Evolutionary conservation across 345 rosid genomes (phyloP), one percentile per base, ranked within the genome.

Genomic region (Lepidium sativum): DNA sequence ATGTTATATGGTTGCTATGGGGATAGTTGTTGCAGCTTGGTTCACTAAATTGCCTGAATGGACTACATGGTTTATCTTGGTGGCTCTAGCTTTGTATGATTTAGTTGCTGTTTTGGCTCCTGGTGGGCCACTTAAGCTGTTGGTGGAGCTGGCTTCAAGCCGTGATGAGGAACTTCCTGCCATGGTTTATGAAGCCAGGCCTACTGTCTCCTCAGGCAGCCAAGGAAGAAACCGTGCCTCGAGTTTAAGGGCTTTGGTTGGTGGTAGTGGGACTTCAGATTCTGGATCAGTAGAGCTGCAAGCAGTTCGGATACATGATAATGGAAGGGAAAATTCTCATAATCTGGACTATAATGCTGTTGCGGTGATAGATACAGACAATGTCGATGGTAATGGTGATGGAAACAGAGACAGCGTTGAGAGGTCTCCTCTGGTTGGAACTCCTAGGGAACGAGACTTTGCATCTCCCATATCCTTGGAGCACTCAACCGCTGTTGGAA

Each of bases 111-210:
- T 92, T 72, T 78, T 92, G 74, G 96, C 89, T 4, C 99, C 98
- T 42, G 96, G 98, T 38, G 98, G 98, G 1, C 98, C 98, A 3
- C 98, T 90, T 54, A 94, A 87, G 81, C 53, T 94, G 69, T 69
- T 94, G 74, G 97, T 94, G 11, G 90, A 90, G 75, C 82, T 94
- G 59, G 95, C 99, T 54, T 92, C 96, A 0, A 86, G 72, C 62
- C 84, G 97, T 39, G 92, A 88, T 50, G 91, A 94, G 68, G 99
- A 94, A 63, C 91, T 94, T 41, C 99, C 99, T 42, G 99, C 99
- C 6, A 77, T 90, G 82, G 79, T 94, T 4, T 94, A 94, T 51
- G 97, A 94, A 80, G 96, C 97, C 59, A 82, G 99, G 20, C 97
- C 99, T n/a, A 75, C 79, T 4, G 87, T 86, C 52, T 74, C 85